Conservation (phyloP, 805 yeast genomes). For the Sugiyamaella mastotermitis region DNA sequence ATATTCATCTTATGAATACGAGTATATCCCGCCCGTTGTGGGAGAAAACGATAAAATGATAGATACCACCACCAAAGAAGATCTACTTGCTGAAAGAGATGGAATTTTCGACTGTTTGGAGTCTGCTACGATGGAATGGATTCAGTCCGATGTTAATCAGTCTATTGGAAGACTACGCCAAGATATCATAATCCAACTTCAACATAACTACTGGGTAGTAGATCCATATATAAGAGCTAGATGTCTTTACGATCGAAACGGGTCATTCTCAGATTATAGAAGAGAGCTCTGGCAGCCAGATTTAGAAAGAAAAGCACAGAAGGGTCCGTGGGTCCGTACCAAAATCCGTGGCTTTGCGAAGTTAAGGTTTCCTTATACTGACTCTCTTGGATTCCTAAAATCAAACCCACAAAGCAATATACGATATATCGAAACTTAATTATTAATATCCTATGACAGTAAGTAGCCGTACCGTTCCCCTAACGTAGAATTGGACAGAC, state of each 20-base stretch:
- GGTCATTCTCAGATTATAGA: slow-evolving; percentile 41
- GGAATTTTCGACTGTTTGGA: slow-evolving; percentile 46
- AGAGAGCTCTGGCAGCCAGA: slow-evolving; percentile 15
- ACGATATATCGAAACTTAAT: no score
- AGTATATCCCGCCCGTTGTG: slow-evolving; percentile 56
- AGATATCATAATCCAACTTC: no score
- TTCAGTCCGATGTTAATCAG: slow-evolving; percentile 44
- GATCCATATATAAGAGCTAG: slow-evolving; percentile 83
- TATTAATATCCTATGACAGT: no score
- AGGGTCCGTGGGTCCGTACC: no score
- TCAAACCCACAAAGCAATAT: no score
- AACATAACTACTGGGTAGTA: slow-evolving; percentile 53
- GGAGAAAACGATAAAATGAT: slow-evolving; percentile 48
- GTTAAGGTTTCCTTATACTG: no score
- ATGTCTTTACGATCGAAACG: slow-evolving; percentile 71
- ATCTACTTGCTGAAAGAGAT: slow-evolving; percentile 47
- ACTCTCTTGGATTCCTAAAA: no score
- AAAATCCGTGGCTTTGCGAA: no score
- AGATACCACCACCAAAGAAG: slow-evolving; percentile 41
- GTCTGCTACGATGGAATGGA: no score
- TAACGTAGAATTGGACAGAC: no score
- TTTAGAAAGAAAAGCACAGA: not conserved
- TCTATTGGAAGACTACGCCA: slow-evolving; percentile 42
- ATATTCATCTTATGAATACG: slow-evolving; percentile 47
- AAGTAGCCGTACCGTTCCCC: no score